Evolutionary conservation across 2,329 filamentous ascomycete species (phyloP).

Genomic region (Phaeosphaeriaceae sp.): DNA sequence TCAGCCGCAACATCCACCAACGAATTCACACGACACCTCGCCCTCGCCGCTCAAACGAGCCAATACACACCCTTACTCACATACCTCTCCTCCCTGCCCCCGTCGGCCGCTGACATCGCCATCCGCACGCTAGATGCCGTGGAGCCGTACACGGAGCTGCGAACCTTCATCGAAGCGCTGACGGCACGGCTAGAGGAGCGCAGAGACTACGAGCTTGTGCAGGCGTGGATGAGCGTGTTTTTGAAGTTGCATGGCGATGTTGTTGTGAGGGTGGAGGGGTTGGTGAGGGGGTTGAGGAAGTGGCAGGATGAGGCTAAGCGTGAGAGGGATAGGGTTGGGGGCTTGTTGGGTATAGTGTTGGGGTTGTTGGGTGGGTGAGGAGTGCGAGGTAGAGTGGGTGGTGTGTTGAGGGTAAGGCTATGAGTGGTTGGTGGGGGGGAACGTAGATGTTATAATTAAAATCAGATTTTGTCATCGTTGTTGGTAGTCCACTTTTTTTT

Average conservation of each 20-base stretch:
- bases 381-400: conserved; percentile 45
- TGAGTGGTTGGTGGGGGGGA: no score
- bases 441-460: no score
- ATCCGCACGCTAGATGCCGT: conserved; percentile 74
- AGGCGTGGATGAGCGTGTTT: conserved; percentile 98
- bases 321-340: conserved; percentile 74
- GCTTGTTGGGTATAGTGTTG: conserved; percentile 86
- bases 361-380: conserved; percentile 82
- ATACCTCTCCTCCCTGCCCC: conserved; percentile 80
- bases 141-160: conserved; percentile 70
- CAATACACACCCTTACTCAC: conserved; percentile 74
- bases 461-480: no score
- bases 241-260: conserved; percentile 75
- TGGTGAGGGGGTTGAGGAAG: conserved; percentile 66
- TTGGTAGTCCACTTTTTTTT: no score
- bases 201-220: conserved; percentile 89
- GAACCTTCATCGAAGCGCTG: conserved; percentile 80
- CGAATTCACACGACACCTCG: conserved; percentile 58
- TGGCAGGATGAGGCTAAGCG: conserved; percentile 77
- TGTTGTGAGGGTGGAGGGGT: conserved; percentile 56
- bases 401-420: no score
- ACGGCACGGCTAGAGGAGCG: conserved; percentile 71
- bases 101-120: conserved; percentile 86
- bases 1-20: conserved; percentile 37
- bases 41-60: conserved; percentile 55